These are phyloP conservation scores for Solanum gracilifrons DNA, from an alignment of 257 asterid genomes.

Conservation along the genomic window DNA sequence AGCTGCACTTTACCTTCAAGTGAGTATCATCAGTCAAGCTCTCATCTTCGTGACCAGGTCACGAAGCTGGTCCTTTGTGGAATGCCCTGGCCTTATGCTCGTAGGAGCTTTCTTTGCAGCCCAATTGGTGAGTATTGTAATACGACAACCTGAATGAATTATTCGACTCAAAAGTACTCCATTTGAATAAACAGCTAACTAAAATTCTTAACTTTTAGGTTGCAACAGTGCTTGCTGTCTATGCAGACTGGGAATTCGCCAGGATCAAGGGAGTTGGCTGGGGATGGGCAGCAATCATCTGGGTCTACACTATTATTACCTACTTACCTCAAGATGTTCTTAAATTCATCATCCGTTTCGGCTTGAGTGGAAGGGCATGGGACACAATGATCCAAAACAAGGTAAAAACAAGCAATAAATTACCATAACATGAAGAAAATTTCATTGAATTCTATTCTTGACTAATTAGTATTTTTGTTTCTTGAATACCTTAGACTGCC, in stretches of 20 bases:
- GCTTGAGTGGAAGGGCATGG: conserved; percentile 72
- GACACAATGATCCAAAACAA: conserved; percentile 65
- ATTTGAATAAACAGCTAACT: not conserved
- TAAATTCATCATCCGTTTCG: conserved; percentile 58
- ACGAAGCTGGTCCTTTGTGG: conserved; percentile 74
- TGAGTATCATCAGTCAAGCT: conserved; percentile 87
- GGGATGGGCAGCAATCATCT: conserved; percentile 83
- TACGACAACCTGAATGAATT: not conserved
- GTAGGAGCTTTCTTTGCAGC: conserved; percentile 57
- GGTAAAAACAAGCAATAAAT: conserved; percentile 16
- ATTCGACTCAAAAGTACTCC: not conserved
- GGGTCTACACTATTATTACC: conserved; percentile 58
- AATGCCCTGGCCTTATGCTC: conserved; percentile 72
- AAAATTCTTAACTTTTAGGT: conserved; percentile 10
- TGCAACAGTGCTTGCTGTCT: conserved; percentile 63
- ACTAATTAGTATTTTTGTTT: not conserved
- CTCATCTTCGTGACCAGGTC: conserved; percentile 86
- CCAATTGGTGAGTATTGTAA: conserved; percentile 39
- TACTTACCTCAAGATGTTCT: conserved; percentile 75
- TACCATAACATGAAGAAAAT: not conserved
- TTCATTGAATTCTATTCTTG: not conserved
- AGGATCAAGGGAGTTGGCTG: conserved; percentile 77
- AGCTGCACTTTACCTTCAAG: conserved; percentile 91
- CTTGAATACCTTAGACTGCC: conserved; percentile 32
- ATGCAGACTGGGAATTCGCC: conserved; percentile 63